phyloP scores from a whole-genome alignment of 345 rosid genomes.

The Psidium friedrichsthalianum region DNA sequence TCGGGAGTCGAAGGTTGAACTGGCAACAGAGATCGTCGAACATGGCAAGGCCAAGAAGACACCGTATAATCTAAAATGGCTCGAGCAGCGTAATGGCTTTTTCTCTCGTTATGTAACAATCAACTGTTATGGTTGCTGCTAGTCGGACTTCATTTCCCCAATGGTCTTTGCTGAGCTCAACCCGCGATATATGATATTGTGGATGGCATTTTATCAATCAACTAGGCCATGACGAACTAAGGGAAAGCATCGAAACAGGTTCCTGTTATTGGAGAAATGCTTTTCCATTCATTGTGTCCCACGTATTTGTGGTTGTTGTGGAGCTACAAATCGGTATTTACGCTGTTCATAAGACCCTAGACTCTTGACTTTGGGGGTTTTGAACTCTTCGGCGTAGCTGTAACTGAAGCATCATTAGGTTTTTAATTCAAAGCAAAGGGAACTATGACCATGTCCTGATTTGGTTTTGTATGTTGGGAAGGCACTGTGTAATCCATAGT shows the following conservation, averaged over 20 bases:
- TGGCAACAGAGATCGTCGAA: slow-evolving; percentile 18
- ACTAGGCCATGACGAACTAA: background rate
- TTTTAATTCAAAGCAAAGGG: background rate
- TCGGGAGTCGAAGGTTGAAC: slow-evolving; percentile 5
- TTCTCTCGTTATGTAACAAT: background rate
- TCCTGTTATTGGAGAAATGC: background rate
- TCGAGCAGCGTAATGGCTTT: background rate
- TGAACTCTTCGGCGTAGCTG: background rate
- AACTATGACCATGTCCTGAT: background rate
- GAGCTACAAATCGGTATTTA: background rate
- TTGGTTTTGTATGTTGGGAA: background rate
- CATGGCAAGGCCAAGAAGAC: slow-evolving; percentile 1
- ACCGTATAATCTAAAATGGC: slow-evolving; percentile 6
- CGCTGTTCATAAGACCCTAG: background rate
- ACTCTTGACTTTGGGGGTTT: background rate
- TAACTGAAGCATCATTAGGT: background rate
- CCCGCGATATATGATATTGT: background rate
- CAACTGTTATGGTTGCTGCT: background rate
- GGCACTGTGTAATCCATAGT: background rate
- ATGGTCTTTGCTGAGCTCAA: background rate
- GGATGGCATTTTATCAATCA: background rate
- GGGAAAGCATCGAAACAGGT: background rate
- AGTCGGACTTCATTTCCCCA: background rate
- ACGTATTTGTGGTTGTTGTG: background rate
- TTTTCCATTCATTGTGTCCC: background rate